Conservation (phyloP, 179 eudicot genomes). For the Silene coronaria region DNA sequence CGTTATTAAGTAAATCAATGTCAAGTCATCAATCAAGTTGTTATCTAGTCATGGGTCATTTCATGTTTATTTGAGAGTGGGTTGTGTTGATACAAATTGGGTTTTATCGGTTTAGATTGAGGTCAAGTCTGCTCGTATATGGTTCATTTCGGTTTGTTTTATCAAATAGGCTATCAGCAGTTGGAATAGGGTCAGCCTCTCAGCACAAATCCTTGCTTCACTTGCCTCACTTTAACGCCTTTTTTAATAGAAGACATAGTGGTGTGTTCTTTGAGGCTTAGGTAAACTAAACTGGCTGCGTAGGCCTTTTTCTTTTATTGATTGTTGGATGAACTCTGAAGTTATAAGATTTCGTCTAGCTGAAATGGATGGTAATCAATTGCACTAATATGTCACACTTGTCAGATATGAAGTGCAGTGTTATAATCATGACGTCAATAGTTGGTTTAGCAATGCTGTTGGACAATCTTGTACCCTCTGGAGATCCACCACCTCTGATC, state of each 20-base stretch:
- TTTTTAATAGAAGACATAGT: not conserved
- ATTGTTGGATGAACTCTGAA: not conserved
- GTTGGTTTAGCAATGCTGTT: slow-evolving; percentile 81
- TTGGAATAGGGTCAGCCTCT: not conserved
- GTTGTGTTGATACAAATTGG: no score
- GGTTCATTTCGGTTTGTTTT: no score
- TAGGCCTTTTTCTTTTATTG: not conserved
- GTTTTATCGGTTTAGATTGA: no score
- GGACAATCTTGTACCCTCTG: slow-evolving; percentile 74
- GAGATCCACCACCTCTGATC: slow-evolving; percentile 41
- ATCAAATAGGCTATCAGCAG: no score
- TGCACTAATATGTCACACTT: slow-evolving; percentile 15
- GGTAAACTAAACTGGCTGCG: not conserved
- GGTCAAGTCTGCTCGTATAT: no score
- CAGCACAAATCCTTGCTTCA: not conserved
- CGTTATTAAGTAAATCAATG: no score
- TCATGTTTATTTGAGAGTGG: no score
- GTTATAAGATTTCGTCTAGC: not conserved
- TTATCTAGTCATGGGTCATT: no score
- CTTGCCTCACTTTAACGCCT: not conserved
- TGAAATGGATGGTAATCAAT: not conserved
- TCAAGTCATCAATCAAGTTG: no score
- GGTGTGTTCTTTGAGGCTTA: not conserved
- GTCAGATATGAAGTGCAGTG: slow-evolving; percentile 63
- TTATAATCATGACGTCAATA: slow-evolving; percentile 51